Base-by-base conservation (phyloP, 306 rosid genomes). In the Rosa persica region DNA sequence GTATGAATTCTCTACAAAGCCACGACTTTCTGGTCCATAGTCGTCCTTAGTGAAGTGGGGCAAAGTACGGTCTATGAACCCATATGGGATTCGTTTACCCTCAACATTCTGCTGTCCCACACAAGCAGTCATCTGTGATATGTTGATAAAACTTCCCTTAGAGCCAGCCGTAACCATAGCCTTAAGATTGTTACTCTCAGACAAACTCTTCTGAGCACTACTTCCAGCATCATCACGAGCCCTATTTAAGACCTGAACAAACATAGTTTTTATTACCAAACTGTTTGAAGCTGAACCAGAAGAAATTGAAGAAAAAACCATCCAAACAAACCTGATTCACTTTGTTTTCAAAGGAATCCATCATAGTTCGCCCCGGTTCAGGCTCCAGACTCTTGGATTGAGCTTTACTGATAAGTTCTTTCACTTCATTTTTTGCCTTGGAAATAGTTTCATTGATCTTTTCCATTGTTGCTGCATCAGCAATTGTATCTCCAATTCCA, bases 151-250 rank as follows among this genome's bases (percentile, higher is more conserved):
- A 93, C 99, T 96, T 75, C 99, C 99, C 80, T 96, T 96, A n/a
- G 99, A 96, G 71, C 99, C 99, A 38, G 99, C 99, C n/a, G 98
- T 96, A 73, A 96, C 99, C 99, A 96, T 96, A 2, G 99, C 99
- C 82, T 96, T 96, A 60, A 96, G 91, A 87, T 96, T 96, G 89
- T 96, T 96, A 77, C 92, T 96, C 89, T 96, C 99, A 22, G 88
- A 83, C 77, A 96, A 91, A 90, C 99, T 96, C 83, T 90, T 93
- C 60, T 96, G 98, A 7, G 99, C 99, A 87, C 96, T 90, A 80
- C 89, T 96, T 79, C 99, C 99, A 27, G 99, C 98, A 73, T 91
- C 99, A 83, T 96, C 99, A 81, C 99, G 98, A 87, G 99, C 99
- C 87, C 57, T 91, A 79, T 96, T 96, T 86, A 96, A 85, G 5